phyloP scores from a whole-genome alignment of 75 land plant genomes.

The Picea sitchensis region DNA sequence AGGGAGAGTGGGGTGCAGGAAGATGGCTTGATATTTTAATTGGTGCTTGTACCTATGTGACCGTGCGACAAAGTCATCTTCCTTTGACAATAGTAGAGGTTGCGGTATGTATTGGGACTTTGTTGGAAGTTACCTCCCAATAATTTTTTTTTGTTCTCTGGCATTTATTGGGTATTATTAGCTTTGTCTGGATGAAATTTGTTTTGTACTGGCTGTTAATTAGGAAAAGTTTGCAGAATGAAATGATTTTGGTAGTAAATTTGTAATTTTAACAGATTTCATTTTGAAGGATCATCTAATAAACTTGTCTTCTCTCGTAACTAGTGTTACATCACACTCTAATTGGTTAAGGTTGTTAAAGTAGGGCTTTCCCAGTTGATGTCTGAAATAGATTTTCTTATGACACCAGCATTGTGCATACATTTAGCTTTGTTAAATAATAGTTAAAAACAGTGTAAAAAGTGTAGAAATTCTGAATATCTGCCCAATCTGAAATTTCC shows the following conservation, averaged over 20 bases:
- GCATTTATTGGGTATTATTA: background rate
- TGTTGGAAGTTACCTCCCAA: background rate
- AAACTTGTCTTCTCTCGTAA: background rate
- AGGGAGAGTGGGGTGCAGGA: slow-evolving; percentile 35
- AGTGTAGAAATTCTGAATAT: too few relatives aligned
- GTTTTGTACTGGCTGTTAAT: background rate
- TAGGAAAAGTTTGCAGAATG: background rate
- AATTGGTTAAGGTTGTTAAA: background rate
- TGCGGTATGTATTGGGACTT: slow-evolving; percentile 15
- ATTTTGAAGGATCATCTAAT: background rate
- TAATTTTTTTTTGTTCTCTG: background rate
- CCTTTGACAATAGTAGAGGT: slow-evolving; percentile 33
- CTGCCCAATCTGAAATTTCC: too few relatives aligned
- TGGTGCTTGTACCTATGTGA: slow-evolving; percentile 34
- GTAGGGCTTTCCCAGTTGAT: background rate
- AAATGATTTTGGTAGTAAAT: too few relatives aligned
- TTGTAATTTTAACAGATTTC: too few relatives aligned
- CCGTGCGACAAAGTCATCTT: slow-evolving; percentile 19
- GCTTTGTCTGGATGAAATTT: background rate
- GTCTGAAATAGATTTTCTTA: background rate
- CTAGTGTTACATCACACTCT: background rate
- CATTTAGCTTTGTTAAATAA: background rate
- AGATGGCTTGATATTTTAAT: slow-evolving; percentile 34
- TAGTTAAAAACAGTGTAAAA: background rate
- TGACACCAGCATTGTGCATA: background rate